phyloP scores from a whole-genome alignment of 2,329 filamentous ascomycete genomes.

The Pochonia chlamydosporia region DNA sequence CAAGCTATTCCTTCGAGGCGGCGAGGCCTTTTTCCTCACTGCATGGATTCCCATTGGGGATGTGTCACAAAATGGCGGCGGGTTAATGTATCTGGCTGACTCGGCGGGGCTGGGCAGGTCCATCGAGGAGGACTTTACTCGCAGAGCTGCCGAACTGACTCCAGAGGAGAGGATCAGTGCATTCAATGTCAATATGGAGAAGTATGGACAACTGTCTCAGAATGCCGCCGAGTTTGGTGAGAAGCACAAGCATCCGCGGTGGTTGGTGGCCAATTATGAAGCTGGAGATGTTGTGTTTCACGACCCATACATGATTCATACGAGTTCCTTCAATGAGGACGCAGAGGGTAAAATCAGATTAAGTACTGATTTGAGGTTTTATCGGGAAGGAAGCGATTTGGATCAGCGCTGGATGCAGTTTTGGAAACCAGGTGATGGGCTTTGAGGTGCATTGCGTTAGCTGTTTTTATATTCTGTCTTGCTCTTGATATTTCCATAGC shows the following conservation, averaged over 20 bases:
- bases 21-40: slow-evolving; percentile 45
- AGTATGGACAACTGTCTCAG: slow-evolving; percentile 44
- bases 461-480: not conserved
- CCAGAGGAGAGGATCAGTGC: slow-evolving; percentile 43
- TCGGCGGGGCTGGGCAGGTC: not conserved
- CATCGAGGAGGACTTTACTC: slow-evolving; percentile 37
- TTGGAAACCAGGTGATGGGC: slow-evolving; percentile 23
- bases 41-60: slow-evolving; percentile 48
- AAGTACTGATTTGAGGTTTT: slow-evolving; percentile 46
- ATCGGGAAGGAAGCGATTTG: slow-evolving; percentile 3
- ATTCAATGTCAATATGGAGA: slow-evolving; percentile 54
- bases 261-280: slow-evolving; percentile 27
- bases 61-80: slow-evolving; percentile 34
- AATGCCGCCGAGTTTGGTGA: slow-evolving; percentile 30
- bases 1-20: slow-evolving; percentile 49
- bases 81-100: slow-evolving; percentile 17
- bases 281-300: slow-evolving; percentile 30
- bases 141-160: slow-evolving; percentile 36
- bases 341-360: slow-evolving; percentile 42
- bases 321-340: slow-evolving; percentile 46
- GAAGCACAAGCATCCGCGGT: slow-evolving; percentile 14
- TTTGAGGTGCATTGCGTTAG: slow-evolving; percentile 28
- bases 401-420: slow-evolving; percentile 4
- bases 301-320: slow-evolving; percentile 37
- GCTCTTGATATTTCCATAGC: too few species aligned